Percentiles rank a stretch among this genome's conserved stretches.
These are phyloP conservation scores for Saccharomycopsis schoenii DNA, from an alignment of 805 yeast genomes.

Conservation along the genomic window DNA sequence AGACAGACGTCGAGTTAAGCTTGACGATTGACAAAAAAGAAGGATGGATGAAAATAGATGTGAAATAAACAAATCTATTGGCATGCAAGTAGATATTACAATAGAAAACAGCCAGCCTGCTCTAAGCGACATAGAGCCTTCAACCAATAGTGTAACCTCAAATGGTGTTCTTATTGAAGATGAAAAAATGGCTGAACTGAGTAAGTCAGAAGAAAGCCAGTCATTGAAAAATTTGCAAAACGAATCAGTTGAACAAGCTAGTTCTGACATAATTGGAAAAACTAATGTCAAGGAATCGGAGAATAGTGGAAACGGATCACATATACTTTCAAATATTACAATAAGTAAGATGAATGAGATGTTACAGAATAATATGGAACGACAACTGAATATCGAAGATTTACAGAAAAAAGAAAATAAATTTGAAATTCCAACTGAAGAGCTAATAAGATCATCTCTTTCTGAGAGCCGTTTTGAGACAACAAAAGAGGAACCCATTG, in stretches of 20 bases:
- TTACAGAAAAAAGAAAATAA: too few relatives aligned
- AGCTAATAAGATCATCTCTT: too few relatives aligned
- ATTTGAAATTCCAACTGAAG: too few relatives aligned
- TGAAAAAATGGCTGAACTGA: not conserved
- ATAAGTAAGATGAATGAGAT: too few relatives aligned
- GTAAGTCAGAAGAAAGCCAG: not conserved
- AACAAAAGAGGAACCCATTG: not conserved
- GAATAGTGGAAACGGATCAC: not conserved
- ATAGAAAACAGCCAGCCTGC: not conserved
- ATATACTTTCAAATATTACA: too few relatives aligned
- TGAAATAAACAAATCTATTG: not conserved
- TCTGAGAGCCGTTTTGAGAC: too few relatives aligned
- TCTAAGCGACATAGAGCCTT: not conserved
- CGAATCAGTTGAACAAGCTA: not conserved
- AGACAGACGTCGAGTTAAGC: not conserved
- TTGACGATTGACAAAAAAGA: not conserved
- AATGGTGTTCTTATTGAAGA: not conserved
- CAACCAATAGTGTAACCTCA: not conserved
- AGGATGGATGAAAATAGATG: not conserved
- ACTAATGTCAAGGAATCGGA: not conserved
- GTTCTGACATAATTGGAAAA: not conserved
- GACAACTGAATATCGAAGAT: too few relatives aligned
- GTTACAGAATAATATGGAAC: too few relatives aligned
- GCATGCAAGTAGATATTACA: not conserved
- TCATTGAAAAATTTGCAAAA: too few relatives aligned